Percentiles rank a stretch among this genome's conserved stretches.
These are phyloP conservation scores for Pyrrhoderma lamaoense DNA, from an alignment of 1,284 basidiomycete species.

Conservation along the genomic window DNA sequence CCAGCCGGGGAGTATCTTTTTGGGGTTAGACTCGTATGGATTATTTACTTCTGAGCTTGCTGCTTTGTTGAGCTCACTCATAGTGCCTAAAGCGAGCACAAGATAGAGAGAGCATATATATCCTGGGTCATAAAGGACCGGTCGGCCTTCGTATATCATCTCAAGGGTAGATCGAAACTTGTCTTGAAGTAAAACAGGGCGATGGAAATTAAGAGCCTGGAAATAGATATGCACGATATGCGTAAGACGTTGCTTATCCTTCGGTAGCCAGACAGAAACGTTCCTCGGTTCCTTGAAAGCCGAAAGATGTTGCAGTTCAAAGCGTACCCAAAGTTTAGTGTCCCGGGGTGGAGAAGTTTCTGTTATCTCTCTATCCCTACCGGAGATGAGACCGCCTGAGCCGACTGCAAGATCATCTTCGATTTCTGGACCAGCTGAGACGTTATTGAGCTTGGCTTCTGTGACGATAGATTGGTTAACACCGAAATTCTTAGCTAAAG, in stretches of 20 bases:
- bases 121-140: constrained; percentile 57
- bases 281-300: constrained; percentile 9
- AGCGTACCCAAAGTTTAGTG: constrained; percentile 48
- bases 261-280: constrained; percentile 62
- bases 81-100: constrained; percentile 68
- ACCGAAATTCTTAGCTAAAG: constrained; percentile 71
- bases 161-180: constrained; percentile 58
- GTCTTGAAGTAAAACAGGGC: constrained; percentile 60
- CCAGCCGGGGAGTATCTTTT: constrained; percentile 65
- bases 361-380: constrained; percentile 53
- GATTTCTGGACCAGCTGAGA: constrained; percentile 42
- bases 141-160: constrained; percentile 53
- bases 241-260: constrained; percentile 58
- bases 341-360: constrained; percentile 56
- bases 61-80: constrained; percentile 62
- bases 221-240: constrained; percentile 66
- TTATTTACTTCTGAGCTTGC: constrained; percentile 25
- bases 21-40: constrained; percentile 20
- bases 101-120: constrained; percentile 71
- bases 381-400: constrained; percentile 57
- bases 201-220: constrained; percentile 63
- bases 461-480: constrained; percentile 62
- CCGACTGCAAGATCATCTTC: constrained; percentile 76
- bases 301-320: constrained; percentile 41
- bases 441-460: constrained; percentile 47